Evolutionary conservation across 257 asterid species (phyloP).

Genomic region (Solanum chaucha): DNA sequence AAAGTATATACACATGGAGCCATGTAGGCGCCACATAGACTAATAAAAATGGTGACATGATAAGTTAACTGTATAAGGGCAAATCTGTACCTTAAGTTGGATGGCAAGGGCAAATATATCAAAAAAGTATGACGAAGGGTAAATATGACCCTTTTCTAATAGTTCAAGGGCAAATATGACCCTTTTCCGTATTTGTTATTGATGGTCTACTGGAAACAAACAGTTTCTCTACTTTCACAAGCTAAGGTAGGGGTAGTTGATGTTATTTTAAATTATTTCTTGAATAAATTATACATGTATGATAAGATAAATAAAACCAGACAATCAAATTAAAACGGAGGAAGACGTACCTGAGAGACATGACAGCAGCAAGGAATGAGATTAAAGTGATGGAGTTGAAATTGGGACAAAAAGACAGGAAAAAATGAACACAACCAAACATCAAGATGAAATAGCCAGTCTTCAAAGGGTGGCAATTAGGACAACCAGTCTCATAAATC

Average conservation of each 20-base stretch:
- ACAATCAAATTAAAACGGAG: background rate
- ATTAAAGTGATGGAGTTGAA: conserved; percentile 24
- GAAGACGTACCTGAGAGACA: conserved; percentile 30
- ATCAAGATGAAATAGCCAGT: conserved; percentile 28
- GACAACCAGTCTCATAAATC: conserved; percentile 15
- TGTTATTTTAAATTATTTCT: too few species aligned
- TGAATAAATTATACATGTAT: background rate
- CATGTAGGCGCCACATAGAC: too few species aligned
- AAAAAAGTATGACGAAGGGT: too few species aligned
- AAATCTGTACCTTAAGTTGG: too few species aligned
- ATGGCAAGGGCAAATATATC: too few species aligned
- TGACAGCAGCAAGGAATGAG: conserved; percentile 47
- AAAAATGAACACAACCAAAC: conserved; percentile 32
- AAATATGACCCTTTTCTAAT: too few species aligned
- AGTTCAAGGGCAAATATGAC: too few species aligned
- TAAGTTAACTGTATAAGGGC: too few species aligned
- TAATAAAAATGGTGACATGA: too few species aligned
- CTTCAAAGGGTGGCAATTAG: conserved; percentile 9
- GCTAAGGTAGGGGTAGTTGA: background rate
- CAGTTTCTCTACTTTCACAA: background rate
- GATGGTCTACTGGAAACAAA: background rate
- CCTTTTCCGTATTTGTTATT: too few species aligned
- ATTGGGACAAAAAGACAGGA: conserved; percentile 43
- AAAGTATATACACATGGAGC: too few species aligned
- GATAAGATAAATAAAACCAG: background rate